Evolutionary conservation across 805 yeast genomes (phyloP).

Genomic region (Saccharomycodes ludwigii): DNA sequence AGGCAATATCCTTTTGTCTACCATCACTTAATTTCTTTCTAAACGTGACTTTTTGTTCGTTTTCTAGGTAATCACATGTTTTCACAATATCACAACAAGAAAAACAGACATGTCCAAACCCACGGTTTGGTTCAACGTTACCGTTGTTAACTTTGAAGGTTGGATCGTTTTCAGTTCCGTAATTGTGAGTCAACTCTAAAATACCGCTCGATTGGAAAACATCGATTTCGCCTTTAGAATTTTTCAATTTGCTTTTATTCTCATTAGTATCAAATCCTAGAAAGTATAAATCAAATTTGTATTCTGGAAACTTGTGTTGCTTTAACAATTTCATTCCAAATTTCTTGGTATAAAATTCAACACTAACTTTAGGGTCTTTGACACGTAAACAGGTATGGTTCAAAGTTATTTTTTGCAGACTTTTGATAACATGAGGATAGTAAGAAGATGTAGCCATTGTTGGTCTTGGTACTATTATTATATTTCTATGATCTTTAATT

Average conservation of each 20-base stretch:
- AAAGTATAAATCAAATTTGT: conserved; percentile 56
- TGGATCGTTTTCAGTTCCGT: conserved; percentile 54
- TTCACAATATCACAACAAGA: conserved; percentile 68
- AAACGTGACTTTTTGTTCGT: conserved; percentile 52
- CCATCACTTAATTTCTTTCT: conserved; percentile 83
- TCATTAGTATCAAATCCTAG: conserved; percentile 31
- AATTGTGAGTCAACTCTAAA: conserved; percentile 71
- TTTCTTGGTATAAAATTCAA: conserved; percentile 59
- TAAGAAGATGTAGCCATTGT: no score
- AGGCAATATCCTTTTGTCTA: conserved; percentile 85
- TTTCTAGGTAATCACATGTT: conserved; percentile 47
- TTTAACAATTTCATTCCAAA: conserved; percentile 61
- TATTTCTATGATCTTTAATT: no score
- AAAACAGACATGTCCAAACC: conserved; percentile 90
- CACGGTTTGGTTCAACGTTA: conserved; percentile 71
- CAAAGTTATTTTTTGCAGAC: conserved; percentile 17
- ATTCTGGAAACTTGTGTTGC: conserved; percentile 38
- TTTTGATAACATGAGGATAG: background rate
- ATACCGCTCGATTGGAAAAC: conserved; percentile 39
- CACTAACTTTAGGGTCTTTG: conserved; percentile 63
- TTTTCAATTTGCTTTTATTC: conserved; percentile 17
- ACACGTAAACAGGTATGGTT: conserved; percentile 75
- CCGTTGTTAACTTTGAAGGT: conserved; percentile 61
- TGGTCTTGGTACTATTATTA: no score
- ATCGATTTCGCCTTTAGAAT: conserved; percentile 29